Percentiles rank a stretch among this genome's conserved stretches.
Evolutionary conservation across 331 rosid species (phyloP).

Genomic region (Quercus phellos): DNA sequence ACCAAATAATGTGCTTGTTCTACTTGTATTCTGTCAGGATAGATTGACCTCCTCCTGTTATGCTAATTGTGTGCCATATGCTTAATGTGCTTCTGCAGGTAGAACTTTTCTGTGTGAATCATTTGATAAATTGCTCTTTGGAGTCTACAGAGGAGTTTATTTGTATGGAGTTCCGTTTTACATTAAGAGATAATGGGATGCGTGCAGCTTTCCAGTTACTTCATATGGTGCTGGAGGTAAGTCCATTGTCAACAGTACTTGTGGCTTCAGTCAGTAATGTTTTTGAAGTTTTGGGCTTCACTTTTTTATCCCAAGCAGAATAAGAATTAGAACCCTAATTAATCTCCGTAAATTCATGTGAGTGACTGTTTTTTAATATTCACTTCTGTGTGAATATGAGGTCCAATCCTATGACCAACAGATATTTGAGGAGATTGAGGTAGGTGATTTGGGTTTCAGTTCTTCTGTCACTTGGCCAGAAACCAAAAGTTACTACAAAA

Average conservation of each 20-base stretch:
- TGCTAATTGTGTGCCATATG: slow-evolving; percentile 15
- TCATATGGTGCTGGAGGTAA: slow-evolving; percentile 99
- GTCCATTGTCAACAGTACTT: slow-evolving; percentile 10
- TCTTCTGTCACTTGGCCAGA: background rate
- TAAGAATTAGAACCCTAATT: background rate
- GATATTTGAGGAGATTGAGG: background rate
- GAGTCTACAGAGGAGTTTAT: slow-evolving; percentile 98
- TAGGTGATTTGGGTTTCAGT: background rate
- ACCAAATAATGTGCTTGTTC: background rate
- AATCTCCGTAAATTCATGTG: background rate
- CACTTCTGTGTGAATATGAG: background rate
- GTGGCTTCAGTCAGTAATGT: background rate
- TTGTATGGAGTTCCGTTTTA: slow-evolving; percentile 97
- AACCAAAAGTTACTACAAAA: background rate
- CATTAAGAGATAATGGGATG: slow-evolving; percentile 93
- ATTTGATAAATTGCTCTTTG: slow-evolving; percentile 92
- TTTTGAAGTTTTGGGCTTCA: background rate
- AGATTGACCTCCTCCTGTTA: background rate
- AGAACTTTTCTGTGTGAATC: slow-evolving; percentile 96
- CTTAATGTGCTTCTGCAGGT: slow-evolving; percentile 47
- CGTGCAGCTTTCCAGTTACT: slow-evolving; percentile 98
- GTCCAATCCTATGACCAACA: background rate
- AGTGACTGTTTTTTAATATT: background rate
- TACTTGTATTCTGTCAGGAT: background rate
- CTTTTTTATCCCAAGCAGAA: background rate